phyloP scores from a whole-genome alignment of 1,284 basidiomycete genomes.

The Sparassis latifolia region DNA sequence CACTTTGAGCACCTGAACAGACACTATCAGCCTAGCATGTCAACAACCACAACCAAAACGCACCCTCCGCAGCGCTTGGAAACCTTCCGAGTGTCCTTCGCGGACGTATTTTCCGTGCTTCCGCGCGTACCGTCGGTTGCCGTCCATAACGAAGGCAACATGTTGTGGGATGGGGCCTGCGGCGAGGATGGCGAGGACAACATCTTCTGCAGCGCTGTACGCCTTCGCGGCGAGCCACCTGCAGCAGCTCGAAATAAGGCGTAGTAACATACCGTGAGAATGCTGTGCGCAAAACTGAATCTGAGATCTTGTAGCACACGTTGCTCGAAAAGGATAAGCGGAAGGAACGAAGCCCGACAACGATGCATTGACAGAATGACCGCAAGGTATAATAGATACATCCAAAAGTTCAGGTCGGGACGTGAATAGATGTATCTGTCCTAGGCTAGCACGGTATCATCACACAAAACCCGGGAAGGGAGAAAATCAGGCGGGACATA shows the following conservation, averaged over 20 bases:
- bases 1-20: slow-evolving; percentile 69
- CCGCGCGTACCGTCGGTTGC: slow-evolving; percentile 91
- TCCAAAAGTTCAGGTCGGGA: no score
- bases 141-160: slow-evolving; percentile 97
- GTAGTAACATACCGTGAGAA: slow-evolving; percentile 23
- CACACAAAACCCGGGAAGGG: no score
- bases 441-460: no score
- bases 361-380: no score
- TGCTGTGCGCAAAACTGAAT: no score
- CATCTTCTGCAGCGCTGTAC: slow-evolving; percentile 27
- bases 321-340: no score
- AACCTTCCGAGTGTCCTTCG: slow-evolving; percentile 85
- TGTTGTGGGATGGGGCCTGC: slow-evolving; percentile 87
- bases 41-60: slow-evolving; percentile 20
- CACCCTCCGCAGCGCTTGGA: slow-evolving; percentile 76
- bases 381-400: no score
- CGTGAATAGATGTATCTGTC: no score
- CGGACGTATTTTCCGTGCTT: slow-evolving; percentile 54
- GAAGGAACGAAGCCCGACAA: no score
- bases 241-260: slow-evolving; percentile 17
- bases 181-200: slow-evolving; percentile 59
- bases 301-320: no score
- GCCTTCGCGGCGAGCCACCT: slow-evolving; percentile 19
- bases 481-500: no score
- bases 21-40: not conserved